phyloP scores from a whole-genome alignment of 225 moss, liverwort and hornwort genomes.

The Antitrichia curtipendula region DNA sequence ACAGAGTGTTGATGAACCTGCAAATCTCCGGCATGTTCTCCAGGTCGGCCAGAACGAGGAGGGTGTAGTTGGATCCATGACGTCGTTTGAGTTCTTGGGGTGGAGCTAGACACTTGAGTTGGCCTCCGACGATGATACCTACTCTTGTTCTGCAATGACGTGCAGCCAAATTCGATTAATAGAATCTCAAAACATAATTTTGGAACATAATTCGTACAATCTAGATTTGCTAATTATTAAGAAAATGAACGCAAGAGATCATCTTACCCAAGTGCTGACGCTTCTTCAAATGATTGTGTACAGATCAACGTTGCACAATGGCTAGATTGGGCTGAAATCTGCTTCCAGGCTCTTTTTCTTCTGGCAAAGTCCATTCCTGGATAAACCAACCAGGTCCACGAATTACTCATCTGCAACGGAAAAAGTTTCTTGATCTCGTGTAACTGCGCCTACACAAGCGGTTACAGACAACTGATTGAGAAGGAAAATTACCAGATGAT shows the following conservation, averaged over 20 bases:
- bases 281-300: conserved; percentile 85
- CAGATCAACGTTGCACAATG: conserved; percentile 71
- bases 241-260: not conserved
- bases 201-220: not conserved
- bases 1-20: conserved; percentile 53
- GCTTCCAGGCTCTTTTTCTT: conserved; percentile 67
- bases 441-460: not conserved
- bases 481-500: conserved; percentile 37
- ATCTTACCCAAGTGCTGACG: conserved; percentile 73
- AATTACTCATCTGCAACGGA: not conserved
- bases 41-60: conserved; percentile 49
- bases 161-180: not conserved
- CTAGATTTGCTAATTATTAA: not conserved
- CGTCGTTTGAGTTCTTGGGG: conserved; percentile 73
- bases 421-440: not conserved
- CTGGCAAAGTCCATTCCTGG: conserved; percentile 63
- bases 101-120: conserved; percentile 77
- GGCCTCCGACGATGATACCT: conserved; percentile 63
- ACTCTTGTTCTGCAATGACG: conserved; percentile 58
- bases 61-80: conserved; percentile 66
- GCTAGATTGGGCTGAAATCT: conserved; percentile 53
- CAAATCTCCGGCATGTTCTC: conserved; percentile 55
- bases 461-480: not conserved
- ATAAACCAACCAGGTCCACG: not conserved
- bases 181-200: not conserved